These are phyloP conservation scores for Cystofilobasidium ferigula DNA, from an alignment of 768 basidiomycete species.

Conservation along the genomic window DNA sequence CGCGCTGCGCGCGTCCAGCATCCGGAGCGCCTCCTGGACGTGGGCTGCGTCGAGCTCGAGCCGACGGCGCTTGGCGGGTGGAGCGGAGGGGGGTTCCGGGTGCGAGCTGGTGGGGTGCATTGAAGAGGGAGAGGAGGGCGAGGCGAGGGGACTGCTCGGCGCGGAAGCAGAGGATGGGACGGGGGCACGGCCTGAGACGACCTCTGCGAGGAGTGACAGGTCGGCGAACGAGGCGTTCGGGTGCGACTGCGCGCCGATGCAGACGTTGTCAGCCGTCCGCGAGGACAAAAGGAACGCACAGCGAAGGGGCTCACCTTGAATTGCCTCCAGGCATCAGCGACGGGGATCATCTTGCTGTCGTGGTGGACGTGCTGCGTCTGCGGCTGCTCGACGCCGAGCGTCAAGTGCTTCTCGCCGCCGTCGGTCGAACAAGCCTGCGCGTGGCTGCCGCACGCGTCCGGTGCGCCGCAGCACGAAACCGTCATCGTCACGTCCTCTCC, in stretches of 20 bases:
- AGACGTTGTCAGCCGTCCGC: not conserved
- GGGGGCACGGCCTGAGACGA: slow-evolving; percentile 47
- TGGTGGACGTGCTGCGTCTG: slow-evolving; percentile 42
- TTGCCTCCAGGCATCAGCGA: slow-evolving; percentile 42
- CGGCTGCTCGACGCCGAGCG: slow-evolving; percentile 30
- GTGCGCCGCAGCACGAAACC: slow-evolving; percentile 20
- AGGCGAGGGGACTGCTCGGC: slow-evolving; percentile 57
- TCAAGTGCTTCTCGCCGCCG: slow-evolving; percentile 1
- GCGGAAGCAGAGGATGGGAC: slow-evolving; percentile 33
- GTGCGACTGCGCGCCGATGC: slow-evolving; percentile 48
- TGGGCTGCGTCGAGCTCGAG: slow-evolving; percentile 30
- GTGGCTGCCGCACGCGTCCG: slow-evolving; percentile 19
- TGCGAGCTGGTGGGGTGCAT: not conserved
- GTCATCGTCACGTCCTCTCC: slow-evolving; percentile 5
- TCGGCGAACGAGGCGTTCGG: slow-evolving; percentile 80
- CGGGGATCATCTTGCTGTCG: slow-evolving; percentile 72
- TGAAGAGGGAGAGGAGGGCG: not conserved
- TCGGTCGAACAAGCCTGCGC: slow-evolving; percentile 4
- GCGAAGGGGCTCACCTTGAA: slow-evolving; percentile 10
- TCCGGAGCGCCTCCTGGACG: slow-evolving; percentile 31
- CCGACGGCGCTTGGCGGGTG: slow-evolving; percentile 2
- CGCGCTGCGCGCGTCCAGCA: slow-evolving; percentile 29
- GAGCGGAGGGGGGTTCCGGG: not conserved
- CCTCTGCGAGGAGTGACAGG: slow-evolving; percentile 70
- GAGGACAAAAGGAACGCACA: not conserved